Conservation (phyloP, 345 rosid species). For the Rhodamnia argentea region DNA sequence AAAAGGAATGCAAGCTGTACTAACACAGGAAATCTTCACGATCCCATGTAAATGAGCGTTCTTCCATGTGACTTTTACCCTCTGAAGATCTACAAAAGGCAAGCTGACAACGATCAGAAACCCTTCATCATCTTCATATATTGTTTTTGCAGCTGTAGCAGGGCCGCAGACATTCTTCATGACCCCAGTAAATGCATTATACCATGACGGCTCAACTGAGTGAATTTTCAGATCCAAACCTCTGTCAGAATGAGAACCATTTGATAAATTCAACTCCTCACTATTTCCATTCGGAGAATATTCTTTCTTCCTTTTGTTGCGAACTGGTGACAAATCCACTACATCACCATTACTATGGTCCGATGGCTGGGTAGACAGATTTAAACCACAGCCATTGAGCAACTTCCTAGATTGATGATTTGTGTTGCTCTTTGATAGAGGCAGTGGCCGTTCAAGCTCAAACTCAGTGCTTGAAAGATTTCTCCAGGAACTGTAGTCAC, state of each 20-base stretch:
- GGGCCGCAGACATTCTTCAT: slow-evolving; percentile 50
- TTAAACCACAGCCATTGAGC: slow-evolving; percentile 33
- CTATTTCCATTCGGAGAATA: slow-evolving; percentile 10
- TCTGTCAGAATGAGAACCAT: slow-evolving; percentile 4
- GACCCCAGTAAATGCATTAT: slow-evolving; percentile 32
- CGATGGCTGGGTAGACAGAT: slow-evolving; percentile 31
- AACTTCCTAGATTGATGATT: slow-evolving; percentile 11
- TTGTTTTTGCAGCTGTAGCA: slow-evolving; percentile 71
- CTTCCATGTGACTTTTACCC: slow-evolving; percentile 86
- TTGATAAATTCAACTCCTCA: slow-evolving; percentile 1
- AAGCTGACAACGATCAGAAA: slow-evolving; percentile 63
- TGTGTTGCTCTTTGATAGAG: slow-evolving; percentile 1
- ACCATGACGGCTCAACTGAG: slow-evolving; percentile 26
- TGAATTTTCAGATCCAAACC: slow-evolving; percentile 8
- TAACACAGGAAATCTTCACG: slow-evolving; percentile 69
- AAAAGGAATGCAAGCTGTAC: slow-evolving; percentile 67
- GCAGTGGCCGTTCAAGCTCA: slow-evolving; percentile 26
- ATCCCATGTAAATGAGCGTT: slow-evolving; percentile 61
- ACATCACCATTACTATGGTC: slow-evolving; percentile 27
- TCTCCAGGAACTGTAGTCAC: slow-evolving; percentile 44
- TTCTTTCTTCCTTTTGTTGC: slow-evolving; percentile 34
- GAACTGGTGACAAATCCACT: slow-evolving; percentile 21
- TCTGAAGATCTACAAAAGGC: slow-evolving; percentile 65
- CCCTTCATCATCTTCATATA: slow-evolving; percentile 72
- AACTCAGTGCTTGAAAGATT: slow-evolving; percentile 31